Evolutionary conservation across 495 filamentous ascomycete genomes (phyloP), one percentile per base, ranked within the genome.

Genomic region (Xylaria flabelliformis): DNA sequence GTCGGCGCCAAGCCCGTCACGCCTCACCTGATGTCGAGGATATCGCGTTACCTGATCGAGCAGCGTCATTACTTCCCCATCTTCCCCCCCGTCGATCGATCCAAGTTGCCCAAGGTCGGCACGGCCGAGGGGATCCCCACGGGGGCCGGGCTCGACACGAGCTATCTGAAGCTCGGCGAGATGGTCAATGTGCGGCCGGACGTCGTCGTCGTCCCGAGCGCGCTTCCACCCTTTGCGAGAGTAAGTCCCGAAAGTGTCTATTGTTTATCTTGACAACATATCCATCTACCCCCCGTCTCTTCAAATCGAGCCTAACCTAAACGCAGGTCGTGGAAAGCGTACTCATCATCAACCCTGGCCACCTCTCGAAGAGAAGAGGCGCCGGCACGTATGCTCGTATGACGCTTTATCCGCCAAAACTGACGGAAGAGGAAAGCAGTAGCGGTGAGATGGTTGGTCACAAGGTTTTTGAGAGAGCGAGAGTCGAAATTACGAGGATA

Each of bases 1-100:
- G 83, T 89, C 7, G 80, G 81, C 24, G 77, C 80, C 17, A 86
- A 86, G 48, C 86, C 87, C 0, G 78, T 79, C 9, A 87, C 90
- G 53, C 80, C 83, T 3, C 88, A 90, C 72, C 64, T 92, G 26
- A 84, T 97, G 48, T 89, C 90, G 6, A 80, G 96, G 36, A 77
- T 92, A 21, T 87, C 91, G 4, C 88, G 89, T 55, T 90, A 94
- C 74, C 79, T 99, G 39, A 87, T 98, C 68, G 90, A 95, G 78
- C 96, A 99, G 81, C 85, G 94, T 3, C 93, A 95, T 81, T 97
- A 93, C 80, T 94, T 92, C 77, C 96, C 96, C 15, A 78, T 98
- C 15, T 98, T 93, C 74, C 96, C 96, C 39, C 91, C 95, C 0
- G 84, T 87, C 32, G 88, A 89, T 50, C 86, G 94, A 55, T 84